Conservation (phyloP, 352 stramenopile species). For the Pythium dissotocum region DNA sequence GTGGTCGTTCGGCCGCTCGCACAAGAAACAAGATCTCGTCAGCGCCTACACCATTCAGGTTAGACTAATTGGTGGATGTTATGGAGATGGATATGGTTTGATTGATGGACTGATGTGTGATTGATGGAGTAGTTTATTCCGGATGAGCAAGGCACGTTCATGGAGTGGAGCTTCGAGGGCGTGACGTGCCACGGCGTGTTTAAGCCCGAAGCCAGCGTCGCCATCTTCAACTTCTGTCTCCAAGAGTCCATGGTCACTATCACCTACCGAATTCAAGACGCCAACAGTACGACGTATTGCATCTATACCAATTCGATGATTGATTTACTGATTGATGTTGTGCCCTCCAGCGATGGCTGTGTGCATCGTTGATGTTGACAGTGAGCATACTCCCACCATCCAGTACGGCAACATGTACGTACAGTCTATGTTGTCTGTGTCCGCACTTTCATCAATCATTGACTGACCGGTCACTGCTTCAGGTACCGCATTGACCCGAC, state of each 20-base stretch:
- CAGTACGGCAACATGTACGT: constrained; percentile 86
- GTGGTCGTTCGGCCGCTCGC: constrained; percentile 75
- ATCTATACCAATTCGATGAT: background rate
- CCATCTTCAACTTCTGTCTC: constrained; percentile 83
- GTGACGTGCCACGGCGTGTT: constrained; percentile 83
- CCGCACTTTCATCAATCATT: background rate
- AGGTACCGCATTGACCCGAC: constrained; percentile 78
- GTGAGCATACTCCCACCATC: constrained; percentile 76
- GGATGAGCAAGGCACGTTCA: constrained; percentile 75
- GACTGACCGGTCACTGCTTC: background rate
- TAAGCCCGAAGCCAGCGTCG: constrained; percentile 76
- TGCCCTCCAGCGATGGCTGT: constrained; percentile 68
- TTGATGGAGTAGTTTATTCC: constrained; percentile 68
- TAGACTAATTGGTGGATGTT: background rate
- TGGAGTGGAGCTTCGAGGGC: constrained; percentile 87
- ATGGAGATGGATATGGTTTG: constrained; percentile 10
- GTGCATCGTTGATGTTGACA: constrained; percentile 84
- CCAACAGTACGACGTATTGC: constrained; percentile 53
- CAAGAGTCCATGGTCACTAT: constrained; percentile 86
- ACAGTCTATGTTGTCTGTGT: background rate
- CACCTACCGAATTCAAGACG: constrained; percentile 76
- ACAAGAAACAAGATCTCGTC: constrained; percentile 71
- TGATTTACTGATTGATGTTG: background rate
- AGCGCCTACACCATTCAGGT: constrained; percentile 84
- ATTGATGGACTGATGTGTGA: background rate